phyloP scores from a whole-genome alignment of 371 early-diverging fungal genomes.

The Parasitella parasitica region DNA sequence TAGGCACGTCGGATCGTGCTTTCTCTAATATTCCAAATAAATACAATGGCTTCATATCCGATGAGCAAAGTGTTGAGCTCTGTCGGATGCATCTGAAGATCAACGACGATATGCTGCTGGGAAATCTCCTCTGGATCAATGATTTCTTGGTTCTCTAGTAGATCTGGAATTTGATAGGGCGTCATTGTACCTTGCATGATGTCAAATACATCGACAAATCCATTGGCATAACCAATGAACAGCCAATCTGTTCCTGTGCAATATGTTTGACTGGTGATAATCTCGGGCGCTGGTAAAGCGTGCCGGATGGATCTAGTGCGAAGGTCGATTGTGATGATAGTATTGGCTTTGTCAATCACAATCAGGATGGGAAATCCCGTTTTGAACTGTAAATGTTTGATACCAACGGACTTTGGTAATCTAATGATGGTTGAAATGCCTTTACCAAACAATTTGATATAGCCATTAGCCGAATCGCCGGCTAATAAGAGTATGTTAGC shows the following conservation, averaged over 20 bases:
- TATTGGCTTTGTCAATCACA: slow-evolving; percentile 51
- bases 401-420: slow-evolving; percentile 27
- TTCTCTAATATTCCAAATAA: slow-evolving; percentile 54
- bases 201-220: slow-evolving; percentile 57
- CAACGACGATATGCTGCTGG: slow-evolving; percentile 34
- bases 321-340: slow-evolving; percentile 52
- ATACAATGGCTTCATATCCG: slow-evolving; percentile 49
- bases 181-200: slow-evolving; percentile 42
- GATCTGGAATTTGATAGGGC: slow-evolving; percentile 51
- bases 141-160: slow-evolving; percentile 14
- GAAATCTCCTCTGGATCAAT: background rate
- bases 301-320: slow-evolving; percentile 40
- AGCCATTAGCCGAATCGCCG: slow-evolving; percentile 18
- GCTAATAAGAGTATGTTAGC: background rate
- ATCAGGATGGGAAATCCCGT: slow-evolving; percentile 48
- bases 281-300: slow-evolving; percentile 38
- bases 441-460: slow-evolving; percentile 45
- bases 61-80: slow-evolving; percentile 53
- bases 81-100: slow-evolving; percentile 55
- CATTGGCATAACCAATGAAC: slow-evolving; percentile 57
- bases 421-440: slow-evolving; percentile 32
- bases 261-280: slow-evolving; percentile 53
- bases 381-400: slow-evolving; percentile 56
- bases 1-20: slow-evolving; percentile 35
- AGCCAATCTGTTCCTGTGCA: slow-evolving; percentile 60